phyloP scores from a whole-genome alignment of 2,329 filamentous ascomycete genomes.

The Trichoderma sp. region DNA sequence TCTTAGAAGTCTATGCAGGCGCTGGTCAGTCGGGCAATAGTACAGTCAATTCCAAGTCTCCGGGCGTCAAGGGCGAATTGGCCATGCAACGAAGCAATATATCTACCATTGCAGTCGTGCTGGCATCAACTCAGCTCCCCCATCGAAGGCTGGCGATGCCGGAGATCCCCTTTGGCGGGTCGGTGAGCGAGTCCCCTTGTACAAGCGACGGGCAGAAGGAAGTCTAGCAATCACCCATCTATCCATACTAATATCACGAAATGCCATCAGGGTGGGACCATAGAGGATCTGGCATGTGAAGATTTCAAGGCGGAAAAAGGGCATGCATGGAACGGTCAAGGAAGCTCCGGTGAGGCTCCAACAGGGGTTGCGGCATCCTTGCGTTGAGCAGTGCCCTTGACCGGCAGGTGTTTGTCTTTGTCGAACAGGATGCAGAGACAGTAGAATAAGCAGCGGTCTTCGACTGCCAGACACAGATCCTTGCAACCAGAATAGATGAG shows the following conservation, averaged over 20 bases:
- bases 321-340: neutral
- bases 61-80: neutral
- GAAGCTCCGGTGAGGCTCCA: neutral
- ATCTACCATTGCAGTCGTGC: too few species aligned
- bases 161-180: neutral
- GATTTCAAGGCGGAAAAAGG: neutral
- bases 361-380: neutral
- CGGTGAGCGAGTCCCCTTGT: neutral
- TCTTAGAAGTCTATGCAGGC: too few species aligned
- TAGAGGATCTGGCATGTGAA: neutral
- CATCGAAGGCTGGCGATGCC: neutral
- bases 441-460: neutral
- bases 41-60: neutral
- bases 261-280: neutral
- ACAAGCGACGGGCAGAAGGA: constrained; percentile 6
- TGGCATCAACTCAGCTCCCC: too few species aligned
- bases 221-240: neutral
- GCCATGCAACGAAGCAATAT: too few species aligned
- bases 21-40: too few species aligned
- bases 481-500: neutral
- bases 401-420: neutral
- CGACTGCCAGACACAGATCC: neutral
- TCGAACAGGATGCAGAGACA: neutral
- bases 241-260: neutral
- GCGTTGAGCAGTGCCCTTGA: neutral